Percentiles rank a stretch among this genome's conserved stretches.
Conservation (phyloP, 441 rosid genomes). For the Biscutella laevigata region DNA sequence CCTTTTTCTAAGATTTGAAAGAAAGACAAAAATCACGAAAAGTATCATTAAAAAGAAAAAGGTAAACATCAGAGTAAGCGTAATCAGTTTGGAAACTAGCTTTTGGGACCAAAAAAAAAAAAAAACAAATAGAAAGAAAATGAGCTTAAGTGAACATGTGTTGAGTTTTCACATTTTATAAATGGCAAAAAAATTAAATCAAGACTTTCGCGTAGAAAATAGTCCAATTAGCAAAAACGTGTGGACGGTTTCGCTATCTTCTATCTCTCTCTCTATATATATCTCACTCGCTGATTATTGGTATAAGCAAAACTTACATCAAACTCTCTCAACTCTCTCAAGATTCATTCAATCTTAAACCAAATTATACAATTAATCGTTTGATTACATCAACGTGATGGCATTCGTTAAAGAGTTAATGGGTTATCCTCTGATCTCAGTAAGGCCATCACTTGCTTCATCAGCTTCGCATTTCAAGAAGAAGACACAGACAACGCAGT, state of each 20-base stretch:
- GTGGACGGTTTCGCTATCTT: conserved; percentile 42
- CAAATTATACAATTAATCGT: background rate
- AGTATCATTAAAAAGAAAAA: no score
- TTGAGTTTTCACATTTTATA: conserved; percentile 9
- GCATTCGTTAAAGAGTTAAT: conserved; percentile 52
- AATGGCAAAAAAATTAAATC: background rate
- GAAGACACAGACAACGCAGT: background rate
- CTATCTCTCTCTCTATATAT: background rate
- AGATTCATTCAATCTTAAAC: background rate
- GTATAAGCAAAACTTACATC: conserved; percentile 5
- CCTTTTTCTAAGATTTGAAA: background rate
- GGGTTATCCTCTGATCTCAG: conserved; percentile 41
- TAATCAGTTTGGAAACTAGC: conserved; percentile 13
- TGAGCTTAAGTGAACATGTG: background rate
- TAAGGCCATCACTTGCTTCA: conserved; percentile 28
- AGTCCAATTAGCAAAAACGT: conserved; percentile 43
- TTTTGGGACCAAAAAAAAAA: background rate
- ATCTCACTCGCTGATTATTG: background rate
- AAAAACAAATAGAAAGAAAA: background rate
- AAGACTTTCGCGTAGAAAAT: conserved; percentile 4
- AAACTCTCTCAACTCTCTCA: conserved; percentile 5
- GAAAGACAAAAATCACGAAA: background rate
- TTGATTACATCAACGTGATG: conserved; percentile 23
- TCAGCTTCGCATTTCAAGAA: conserved; percentile 22
- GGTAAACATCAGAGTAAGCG: background rate